Conservation (phyloP, 345 rosid genomes). For the Euphorbia tirucalli region DNA sequence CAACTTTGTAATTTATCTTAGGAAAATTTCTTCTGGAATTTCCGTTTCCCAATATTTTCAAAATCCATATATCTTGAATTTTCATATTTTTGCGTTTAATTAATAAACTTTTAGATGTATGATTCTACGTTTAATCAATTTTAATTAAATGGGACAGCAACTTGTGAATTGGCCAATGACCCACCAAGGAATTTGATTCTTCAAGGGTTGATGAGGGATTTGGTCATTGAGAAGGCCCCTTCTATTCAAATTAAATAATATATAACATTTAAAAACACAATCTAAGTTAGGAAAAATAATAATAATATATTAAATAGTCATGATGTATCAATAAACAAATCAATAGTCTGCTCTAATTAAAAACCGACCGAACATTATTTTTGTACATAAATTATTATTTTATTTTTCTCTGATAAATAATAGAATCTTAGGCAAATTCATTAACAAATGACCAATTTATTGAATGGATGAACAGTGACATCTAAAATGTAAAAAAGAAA, state of each 20-base stretch:
- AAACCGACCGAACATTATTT: too few species aligned
- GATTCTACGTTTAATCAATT: too few species aligned
- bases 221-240: neutral
- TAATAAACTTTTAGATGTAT: too few species aligned
- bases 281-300: too few species aligned
- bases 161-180: conserved; percentile 3
- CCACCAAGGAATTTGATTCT: conserved; percentile 5
- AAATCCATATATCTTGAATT: neutral
- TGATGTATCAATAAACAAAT: conserved; percentile 7
- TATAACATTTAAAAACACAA: neutral
- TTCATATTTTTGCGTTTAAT: neutral
- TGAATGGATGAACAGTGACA: too few species aligned
- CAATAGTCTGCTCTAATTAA: neutral
- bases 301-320: too few species aligned
- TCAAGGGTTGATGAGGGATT: neutral
- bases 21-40: neutral
- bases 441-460: too few species aligned
- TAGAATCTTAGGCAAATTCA: too few species aligned
- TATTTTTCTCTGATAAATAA: too few species aligned
- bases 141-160: neutral
- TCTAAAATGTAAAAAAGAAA: too few species aligned
- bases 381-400: too few species aligned
- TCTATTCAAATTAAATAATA: neutral
- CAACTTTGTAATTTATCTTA: neutral
- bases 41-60: neutral